Conservation (phyloP, 148 eudicot species). For the Rhododendron molle region DNA sequence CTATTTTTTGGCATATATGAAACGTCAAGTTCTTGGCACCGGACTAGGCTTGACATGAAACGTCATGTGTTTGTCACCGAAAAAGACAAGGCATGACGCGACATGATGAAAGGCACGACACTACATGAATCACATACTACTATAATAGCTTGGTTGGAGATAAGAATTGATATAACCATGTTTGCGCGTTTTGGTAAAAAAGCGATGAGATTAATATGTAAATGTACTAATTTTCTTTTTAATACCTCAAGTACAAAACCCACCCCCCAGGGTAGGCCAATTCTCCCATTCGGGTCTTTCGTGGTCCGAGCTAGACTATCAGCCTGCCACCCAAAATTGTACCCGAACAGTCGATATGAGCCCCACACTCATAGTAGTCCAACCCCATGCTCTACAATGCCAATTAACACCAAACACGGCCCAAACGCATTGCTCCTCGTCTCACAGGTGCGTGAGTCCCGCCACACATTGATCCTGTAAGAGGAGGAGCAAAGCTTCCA, state of each 20-base stretch:
- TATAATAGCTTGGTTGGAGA: too few species aligned
- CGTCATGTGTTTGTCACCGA: too few species aligned
- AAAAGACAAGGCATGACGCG: too few species aligned
- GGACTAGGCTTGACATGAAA: too few species aligned
- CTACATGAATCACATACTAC: too few species aligned
- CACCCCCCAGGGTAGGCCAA: not conserved
- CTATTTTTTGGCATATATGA: too few species aligned
- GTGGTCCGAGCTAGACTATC: not conserved
- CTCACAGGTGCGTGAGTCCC: not conserved
- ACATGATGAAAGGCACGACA: too few species aligned
- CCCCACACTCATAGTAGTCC: not conserved
- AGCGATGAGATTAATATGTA: too few species aligned
- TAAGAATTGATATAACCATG: too few species aligned
- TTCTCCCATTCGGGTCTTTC: not conserved
- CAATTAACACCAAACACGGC: not conserved
- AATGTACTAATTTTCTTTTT: not conserved
- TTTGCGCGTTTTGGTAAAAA: too few species aligned
- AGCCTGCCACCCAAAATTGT: not conserved
- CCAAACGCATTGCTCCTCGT: not conserved
- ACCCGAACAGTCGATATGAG: too few species aligned
- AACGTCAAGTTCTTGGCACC: too few species aligned
- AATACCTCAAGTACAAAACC: not conserved
- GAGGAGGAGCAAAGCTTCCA: not conserved
- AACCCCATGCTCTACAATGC: not conserved
- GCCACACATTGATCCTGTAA: not conserved